phyloP scores from a whole-genome alignment of 208 protist species.

The Sergeia podlipaevii region DNA sequence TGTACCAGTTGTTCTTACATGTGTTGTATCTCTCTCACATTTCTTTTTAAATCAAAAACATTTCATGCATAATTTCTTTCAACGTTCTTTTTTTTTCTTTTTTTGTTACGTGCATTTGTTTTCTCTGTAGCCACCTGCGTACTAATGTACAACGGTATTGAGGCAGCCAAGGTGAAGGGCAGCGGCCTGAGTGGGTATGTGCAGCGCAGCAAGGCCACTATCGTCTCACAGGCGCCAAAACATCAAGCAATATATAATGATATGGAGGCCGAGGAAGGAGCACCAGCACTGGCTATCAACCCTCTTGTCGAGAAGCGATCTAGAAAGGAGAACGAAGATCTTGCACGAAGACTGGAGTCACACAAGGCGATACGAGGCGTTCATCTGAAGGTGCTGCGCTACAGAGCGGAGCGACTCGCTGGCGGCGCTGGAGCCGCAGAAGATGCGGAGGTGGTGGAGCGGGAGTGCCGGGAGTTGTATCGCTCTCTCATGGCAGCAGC shows the following conservation, averaged over 20 bases:
- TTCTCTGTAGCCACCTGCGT: neutral
- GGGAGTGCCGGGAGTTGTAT: slow-evolving; percentile 64
- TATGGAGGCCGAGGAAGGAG: slow-evolving; percentile 11
- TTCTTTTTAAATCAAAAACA: too few species aligned
- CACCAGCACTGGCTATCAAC: slow-evolving; percentile 41
- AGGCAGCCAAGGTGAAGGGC: slow-evolving; percentile 59
- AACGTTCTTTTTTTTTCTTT: neutral
- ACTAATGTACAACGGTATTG: slow-evolving; percentile 81
- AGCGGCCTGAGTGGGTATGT: slow-evolving; percentile 85
- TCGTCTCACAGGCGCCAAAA: slow-evolving; percentile 14
- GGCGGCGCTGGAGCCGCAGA: slow-evolving; percentile 31
- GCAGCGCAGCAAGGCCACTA: slow-evolving; percentile 64
- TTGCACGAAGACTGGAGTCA: slow-evolving; percentile 39
- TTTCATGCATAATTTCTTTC: too few species aligned
- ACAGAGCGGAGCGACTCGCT: slow-evolving; percentile 62
- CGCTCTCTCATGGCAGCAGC: slow-evolving; percentile 31
- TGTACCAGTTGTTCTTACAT: too few species aligned
- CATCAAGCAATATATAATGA: too few species aligned
- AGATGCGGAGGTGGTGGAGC: slow-evolving; percentile 50
- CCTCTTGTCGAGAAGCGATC: slow-evolving; percentile 62
- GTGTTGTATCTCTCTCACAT: too few species aligned
- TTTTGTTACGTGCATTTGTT: neutral
- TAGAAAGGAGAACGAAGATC: slow-evolving; percentile 62
- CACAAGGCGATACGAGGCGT: slow-evolving; percentile 59
- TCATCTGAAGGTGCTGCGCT: slow-evolving; percentile 51